Base-by-base conservation (phyloP, 345 rosid species). In the Camelina laxa region DNA sequence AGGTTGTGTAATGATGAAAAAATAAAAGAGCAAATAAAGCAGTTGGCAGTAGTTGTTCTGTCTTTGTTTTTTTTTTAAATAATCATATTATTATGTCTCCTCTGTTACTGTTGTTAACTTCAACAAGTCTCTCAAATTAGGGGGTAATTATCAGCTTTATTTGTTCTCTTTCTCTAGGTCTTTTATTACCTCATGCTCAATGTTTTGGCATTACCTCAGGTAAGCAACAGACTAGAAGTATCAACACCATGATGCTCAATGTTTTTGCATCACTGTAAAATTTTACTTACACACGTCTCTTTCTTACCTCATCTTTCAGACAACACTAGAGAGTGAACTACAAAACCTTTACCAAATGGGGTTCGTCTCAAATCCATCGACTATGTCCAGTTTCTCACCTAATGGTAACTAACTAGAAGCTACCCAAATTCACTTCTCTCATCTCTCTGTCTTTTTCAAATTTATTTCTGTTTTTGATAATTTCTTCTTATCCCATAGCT, bases 291-390 rank as follows among this genome's bases (percentile, higher is more conserved):
- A 70, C 33, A 14, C 59, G 33, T 54, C 1, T 30, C 17, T 20
- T 67, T 33, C 61, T 35, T 22, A 38, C 21, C 51, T 33, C 48
- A 16, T 22, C 48, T 5, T 58, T 24, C 85, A 94, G 98, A 50
- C 84, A 58, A 70, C 71, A 38, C 60, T 89, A 77, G 91, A 90
- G 75, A 86, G 76, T 65, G 96, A 91, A 67, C 82, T 90, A 54
- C 97, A 88, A 55, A 86, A 68, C 80, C 86, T 90, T 62, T 85
- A 83, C 78, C 92, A 88, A 67, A 87, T 90, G 95, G 96, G 93
- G 27, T 86, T 80, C 12, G 85, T 89, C 72, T 81, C 95, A 67
- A 82, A 72, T 53, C 77, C 76, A 77, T 83, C 96, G 27, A 86
- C 87, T 35, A 74, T 82, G 15, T 82, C 86, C 72, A 68, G 75